Base-by-base conservation (phyloP, 768 basidiomycete species). In the Calocybe indica region DNA sequence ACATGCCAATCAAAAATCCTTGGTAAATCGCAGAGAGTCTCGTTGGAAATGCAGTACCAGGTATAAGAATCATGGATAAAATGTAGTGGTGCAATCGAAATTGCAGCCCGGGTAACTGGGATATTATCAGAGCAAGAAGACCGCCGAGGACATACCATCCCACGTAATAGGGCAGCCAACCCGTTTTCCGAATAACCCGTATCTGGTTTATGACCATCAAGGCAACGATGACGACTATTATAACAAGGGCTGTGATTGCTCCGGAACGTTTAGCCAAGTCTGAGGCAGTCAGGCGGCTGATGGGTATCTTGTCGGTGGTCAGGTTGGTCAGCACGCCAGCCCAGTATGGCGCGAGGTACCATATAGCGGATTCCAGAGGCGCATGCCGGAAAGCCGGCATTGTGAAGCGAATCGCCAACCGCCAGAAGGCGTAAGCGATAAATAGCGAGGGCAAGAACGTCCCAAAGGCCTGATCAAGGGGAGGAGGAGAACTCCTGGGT, bases 61-160 rank as follows among this genome's bases (percentile, higher is more conserved):
- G 88, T 30, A 92, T 74, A 43, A 92, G 71, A 7, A 76, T 71
- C 62, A 92, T 83, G 0, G 83, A 78, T 28, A 87, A 70, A 45
- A 93, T 78, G 58, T 92, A 93, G 61, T 93, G 92, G 57, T 94
- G 92, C 15, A 92, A 54, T 33, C 90, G 76, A 38, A 91, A 68
- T 43, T 78, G 64, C 40, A 92, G 60, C 5, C 78, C 82, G 7
- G 90, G 89, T 12, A 92, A 68, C 43, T 79, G 68, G 3, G 83
- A 76, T 39, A 93, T 61, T 5, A 91, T 78, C 9, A 89, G 58
- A 15, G 75, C 58, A n/a, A 83, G 72, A 11, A 88, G 62, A 1
- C 81, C 88, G 10, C 85, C 87, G 30, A 72, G 58, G 34, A 78
- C 65, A 58, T 87, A 88, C 86, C 90, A 91, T 5, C 72, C 73